These are phyloP conservation scores for Secale cereale DNA, from an alignment of 176 grass and related monocot species.

Conservation along the genomic window DNA sequence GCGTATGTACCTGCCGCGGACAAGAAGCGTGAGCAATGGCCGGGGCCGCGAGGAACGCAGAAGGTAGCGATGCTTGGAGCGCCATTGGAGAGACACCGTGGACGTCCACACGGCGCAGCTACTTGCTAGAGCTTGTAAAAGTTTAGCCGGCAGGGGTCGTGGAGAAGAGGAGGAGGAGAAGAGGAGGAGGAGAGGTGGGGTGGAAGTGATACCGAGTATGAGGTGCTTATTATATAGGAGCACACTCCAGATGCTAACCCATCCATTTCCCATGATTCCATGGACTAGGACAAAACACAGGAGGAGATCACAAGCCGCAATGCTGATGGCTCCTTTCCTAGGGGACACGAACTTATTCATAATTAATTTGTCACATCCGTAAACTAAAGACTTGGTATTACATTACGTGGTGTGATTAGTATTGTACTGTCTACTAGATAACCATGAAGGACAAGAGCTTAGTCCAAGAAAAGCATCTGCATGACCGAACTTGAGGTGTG, in stretches of 20 bases:
- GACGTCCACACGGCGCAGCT: neutral
- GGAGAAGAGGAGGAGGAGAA: neutral
- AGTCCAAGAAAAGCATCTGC: slow-evolving; percentile 3
- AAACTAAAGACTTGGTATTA: no score
- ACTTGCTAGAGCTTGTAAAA: neutral
- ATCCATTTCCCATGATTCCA: no score
- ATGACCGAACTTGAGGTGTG: neutral
- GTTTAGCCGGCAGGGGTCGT: neutral
- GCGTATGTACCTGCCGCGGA: slow-evolving; percentile 50
- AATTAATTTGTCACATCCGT: no score
- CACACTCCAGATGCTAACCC: neutral
- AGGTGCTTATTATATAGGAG: slow-evolving; percentile 10
- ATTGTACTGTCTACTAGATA: no score
- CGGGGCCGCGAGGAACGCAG: slow-evolving; percentile 47
- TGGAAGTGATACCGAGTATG: neutral
- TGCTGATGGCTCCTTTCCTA: no score
- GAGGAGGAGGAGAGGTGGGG: neutral
- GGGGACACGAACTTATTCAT: neutral
- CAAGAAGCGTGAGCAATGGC: neutral
- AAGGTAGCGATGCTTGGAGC: slow-evolving; percentile 29
- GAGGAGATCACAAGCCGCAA: no score
- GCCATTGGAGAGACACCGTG: neutral
- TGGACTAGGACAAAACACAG: no score
- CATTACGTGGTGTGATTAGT: neutral
- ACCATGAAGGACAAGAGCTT: no score